Evolutionary conservation across 768 basidiomycete genomes (phyloP).

Genomic region (Mycena filopes): DNA sequence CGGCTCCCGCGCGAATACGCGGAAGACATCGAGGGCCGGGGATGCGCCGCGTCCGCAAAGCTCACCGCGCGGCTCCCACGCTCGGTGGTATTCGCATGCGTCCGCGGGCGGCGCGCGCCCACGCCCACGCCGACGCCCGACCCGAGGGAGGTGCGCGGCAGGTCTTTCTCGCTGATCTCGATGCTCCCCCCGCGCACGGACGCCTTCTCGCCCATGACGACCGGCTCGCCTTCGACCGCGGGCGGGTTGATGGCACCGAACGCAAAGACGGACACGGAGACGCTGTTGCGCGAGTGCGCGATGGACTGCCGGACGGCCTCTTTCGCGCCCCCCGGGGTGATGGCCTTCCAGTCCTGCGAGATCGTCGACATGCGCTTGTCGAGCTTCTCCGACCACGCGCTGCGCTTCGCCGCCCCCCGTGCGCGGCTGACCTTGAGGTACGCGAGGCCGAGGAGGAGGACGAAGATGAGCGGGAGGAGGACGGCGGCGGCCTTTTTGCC

Average conservation of each 20-base stretch:
- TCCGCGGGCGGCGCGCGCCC: conserved; percentile 46
- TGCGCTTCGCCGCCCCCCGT: conserved; percentile 61
- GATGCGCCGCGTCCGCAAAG: conserved; percentile 48
- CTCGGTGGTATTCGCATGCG: conserved; percentile 46
- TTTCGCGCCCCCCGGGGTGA: conserved; percentile 74
- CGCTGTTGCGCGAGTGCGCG: conserved; percentile 57
- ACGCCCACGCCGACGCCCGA: conserved; percentile 62
- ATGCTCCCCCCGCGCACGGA: conserved; percentile 50
- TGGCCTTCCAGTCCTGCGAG: conserved; percentile 79
- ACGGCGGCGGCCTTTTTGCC: conserved; percentile 77
- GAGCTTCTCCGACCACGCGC: conserved; percentile 70
- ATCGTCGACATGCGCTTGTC: conserved; percentile 90
- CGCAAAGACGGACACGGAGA: conserved; percentile 67
- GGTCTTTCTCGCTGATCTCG: conserved; percentile 36
- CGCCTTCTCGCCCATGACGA: conserved; percentile 47
- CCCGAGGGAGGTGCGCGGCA: conserved; percentile 46
- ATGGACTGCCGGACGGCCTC: conserved; percentile 81
- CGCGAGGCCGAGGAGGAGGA: conserved; percentile 51
- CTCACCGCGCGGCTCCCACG: conserved; percentile 66
- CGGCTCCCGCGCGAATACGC: conserved; percentile 42
- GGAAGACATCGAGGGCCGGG: conserved; percentile 50
- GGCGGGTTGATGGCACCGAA: conserved; percentile 67
- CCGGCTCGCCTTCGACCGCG: conserved; percentile 55
- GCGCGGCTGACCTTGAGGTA: conserved; percentile 68
- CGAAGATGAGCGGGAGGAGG: conserved; percentile 67